phyloP scores from a whole-genome alignment of 2,329 filamentous ascomycete species.

The Macrophomina phaseolina region DNA sequence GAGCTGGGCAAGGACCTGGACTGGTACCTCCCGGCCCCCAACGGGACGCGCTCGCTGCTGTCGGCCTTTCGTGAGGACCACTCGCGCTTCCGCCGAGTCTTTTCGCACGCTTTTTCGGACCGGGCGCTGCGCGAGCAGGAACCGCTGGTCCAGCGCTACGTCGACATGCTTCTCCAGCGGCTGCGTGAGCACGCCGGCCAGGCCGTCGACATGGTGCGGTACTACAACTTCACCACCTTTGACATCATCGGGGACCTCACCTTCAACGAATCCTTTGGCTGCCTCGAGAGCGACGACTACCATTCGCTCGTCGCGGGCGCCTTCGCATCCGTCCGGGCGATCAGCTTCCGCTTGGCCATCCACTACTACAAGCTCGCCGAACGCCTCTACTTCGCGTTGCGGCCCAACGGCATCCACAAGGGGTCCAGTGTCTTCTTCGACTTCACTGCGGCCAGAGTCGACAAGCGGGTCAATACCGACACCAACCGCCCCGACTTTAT shows the following conservation, averaged over 20 bases:
- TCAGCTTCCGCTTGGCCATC: slow-evolving; percentile 32
- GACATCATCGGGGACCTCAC: slow-evolving; percentile 37
- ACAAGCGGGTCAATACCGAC: slow-evolving; percentile 6
- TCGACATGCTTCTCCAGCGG: slow-evolving; percentile 47
- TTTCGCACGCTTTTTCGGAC: slow-evolving; percentile 50
- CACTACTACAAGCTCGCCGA: slow-evolving; percentile 43
- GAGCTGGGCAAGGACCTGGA: slow-evolving; percentile 38
- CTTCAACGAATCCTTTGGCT: slow-evolving; percentile 35
- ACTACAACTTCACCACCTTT: slow-evolving; percentile 36
- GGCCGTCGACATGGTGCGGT: slow-evolving; percentile 39
- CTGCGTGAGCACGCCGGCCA: slow-evolving; percentile 43
- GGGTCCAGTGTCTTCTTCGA: slow-evolving; percentile 37
- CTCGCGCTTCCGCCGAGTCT: slow-evolving; percentile 45
- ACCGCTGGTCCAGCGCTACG: slow-evolving; percentile 47
- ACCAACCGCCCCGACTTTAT: slow-evolving; percentile 11
- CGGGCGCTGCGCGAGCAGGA: slow-evolving; percentile 49
- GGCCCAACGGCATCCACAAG: slow-evolving; percentile 27
- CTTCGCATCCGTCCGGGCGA: slow-evolving; percentile 19
- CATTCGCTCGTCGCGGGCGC: slow-evolving; percentile 5
- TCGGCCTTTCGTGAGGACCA: slow-evolving; percentile 48
- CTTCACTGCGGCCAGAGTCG: neutral
- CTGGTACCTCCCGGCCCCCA: slow-evolving; percentile 37
- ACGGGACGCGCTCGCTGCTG: slow-evolving; percentile 44
- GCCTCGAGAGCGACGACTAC: slow-evolving; percentile 29
- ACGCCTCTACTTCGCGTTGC: slow-evolving; percentile 38